Evolutionary conservation across 345 rosid species (phyloP), one percentile per base, ranked within the genome.

Genomic region (Garcia nutans): DNA sequence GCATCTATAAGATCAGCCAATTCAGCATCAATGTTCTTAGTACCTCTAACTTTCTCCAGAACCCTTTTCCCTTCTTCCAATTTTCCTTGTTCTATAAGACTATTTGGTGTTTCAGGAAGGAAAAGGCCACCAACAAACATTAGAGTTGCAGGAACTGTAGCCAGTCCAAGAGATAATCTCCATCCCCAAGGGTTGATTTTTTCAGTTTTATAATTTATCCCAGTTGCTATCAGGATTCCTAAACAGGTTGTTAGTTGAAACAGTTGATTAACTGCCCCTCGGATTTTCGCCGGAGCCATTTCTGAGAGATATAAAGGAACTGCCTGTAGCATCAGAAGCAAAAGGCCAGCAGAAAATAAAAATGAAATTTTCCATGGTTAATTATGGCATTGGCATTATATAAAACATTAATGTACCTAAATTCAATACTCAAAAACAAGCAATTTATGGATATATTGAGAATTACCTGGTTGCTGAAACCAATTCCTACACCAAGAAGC

Each of bases 261-360:
- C 68, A 84, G 64, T 11, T 84, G 78, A 80, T 87, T 87, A 54
- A 89, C 71, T 0, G 84, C 78, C 26, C 92, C 92, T 45, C 92
- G 74, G 54, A 78, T 73, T 82, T 86, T 84, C 13, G 80, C 80
- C 0, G 90, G 90, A 12, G 90, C 90, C 90, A 89, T 87, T 74
- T 87, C 92, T 0, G 89, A 87, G 2, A 87, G 83, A 65, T 89
- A 89, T n/a, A 89, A 69, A 1, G 90, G 92, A 24, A 85, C 86
- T 5, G 89, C 81, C 89, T 86, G 78, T 2, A 75, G 13, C 23
- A 45, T 58, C 19, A 20, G 20, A 24, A 54, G 0, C 75, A 62
- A 11, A 65, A 47, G 10, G 24, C 67, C 44, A 33, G 45, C 22
- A 67, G 28, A 15, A 68, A 50, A 16, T 50, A 50, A 50, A 50